Evolutionary conservation across 352 stramenopile genomes (phyloP), one percentile per base, ranked within the genome.

Genomic region (Pythium volutum): DNA sequence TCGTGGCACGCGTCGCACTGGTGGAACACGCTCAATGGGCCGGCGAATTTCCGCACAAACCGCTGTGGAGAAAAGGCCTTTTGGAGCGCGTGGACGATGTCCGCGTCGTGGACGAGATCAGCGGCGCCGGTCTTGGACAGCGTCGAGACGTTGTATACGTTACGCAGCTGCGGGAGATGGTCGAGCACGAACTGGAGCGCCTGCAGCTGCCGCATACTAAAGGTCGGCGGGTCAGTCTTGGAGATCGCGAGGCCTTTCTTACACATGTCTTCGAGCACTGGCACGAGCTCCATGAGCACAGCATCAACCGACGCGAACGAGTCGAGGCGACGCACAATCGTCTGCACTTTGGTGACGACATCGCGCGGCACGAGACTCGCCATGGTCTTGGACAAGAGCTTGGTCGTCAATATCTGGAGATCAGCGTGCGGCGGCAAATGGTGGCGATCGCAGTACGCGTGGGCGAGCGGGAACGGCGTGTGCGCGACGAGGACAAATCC

Each of bases 361-460:
- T 90, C 79, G n/a, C 78, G 77, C 14, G 57, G 64, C 15, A 67
- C n/a, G 12, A 64, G 38, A 46, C 47, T 60, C 10, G 79, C 59
- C 25, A 93, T 74, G 9, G 75, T 74, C 22, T 78, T 77, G 12
- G 77, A 81, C 51, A 81, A 58, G 31, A 93, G 60, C 54, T 83
- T 88, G 9, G 74, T 76, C 65, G 4, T 49, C 31, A 11, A 36
- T 36, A 36, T 11, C 14, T 36, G 56, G 49, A 89, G 64, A 47
- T 84, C 69, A 23, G n/a, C n/a, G 31, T 77, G 79, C 3, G 79
- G 84, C 11, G 73, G 71, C 4, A 67, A 51, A 8, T 58, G 56
- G 69, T 93, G 84, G 5, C 82, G 84, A n/a, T 76, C 70, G 29
- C 84, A 93, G 57, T 88, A 93, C 23, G 73, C 80, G 50, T 88